Base-by-base conservation (phyloP, 768 basidiomycete species). In the Naganishia vaughanmartiniae region DNA sequence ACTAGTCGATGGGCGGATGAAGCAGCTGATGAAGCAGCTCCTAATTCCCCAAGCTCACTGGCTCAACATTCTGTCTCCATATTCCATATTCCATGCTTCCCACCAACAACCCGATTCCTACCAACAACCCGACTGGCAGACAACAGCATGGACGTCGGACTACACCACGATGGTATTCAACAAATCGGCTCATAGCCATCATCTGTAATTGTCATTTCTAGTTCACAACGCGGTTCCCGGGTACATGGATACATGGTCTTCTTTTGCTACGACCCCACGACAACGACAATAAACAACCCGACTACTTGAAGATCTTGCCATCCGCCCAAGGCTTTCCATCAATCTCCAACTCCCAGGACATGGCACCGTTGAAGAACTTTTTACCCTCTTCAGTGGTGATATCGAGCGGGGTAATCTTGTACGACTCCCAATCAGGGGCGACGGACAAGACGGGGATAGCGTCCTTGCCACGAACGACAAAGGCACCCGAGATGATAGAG, bases 381-480 rank as follows among this genome's bases (percentile, higher is more conserved):
- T 93, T 93, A 76, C 97, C 89, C 21, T 83, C 88, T 31, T 83
- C 84, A 71, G 89, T 89, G 58, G 82, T 83, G 65, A 67, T 74
- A 81, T 96, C 89, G 76, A 98, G 84, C 83, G 85, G 87, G 77
- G 84, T 87, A 85, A 87, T 97, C 1, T 78, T 75, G 84, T 97
- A 98, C 36, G 89, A 90, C 83, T 97, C 95, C 85, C 85, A 94
- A 83, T 95, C 93, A 45, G 94, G 93, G 0, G 92, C 93, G 69
- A 87, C 89, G 11, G 88, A 85, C 48, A 95, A 86, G 70, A 89
- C 89, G 54, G 88, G 84, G 79, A 85, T 83, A 70, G 71, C 67
- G 67, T 80, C 79, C 76, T 86, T 85, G 19, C 96, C 96, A 66
- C 95, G 90, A 72, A 86, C 80, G 83, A 99, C 89, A 74, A 98